Base-by-base conservation (phyloP, 2,329 filamentous ascomycete genomes). In the Neospermospora avenae region DNA sequence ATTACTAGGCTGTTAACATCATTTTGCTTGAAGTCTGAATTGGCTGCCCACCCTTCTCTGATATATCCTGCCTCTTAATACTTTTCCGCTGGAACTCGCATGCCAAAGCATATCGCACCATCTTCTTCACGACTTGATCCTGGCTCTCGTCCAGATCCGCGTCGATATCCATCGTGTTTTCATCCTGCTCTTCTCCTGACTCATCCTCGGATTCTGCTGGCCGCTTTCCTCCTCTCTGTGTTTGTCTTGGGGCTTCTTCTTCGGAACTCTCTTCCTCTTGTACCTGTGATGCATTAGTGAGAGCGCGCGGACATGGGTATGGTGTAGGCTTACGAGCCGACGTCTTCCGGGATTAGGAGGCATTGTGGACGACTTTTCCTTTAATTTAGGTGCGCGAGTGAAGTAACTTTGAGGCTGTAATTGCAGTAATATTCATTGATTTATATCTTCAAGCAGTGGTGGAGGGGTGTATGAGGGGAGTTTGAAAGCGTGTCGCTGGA, bases 71-170 rank as follows among this genome's bases (percentile, higher is more conserved):
- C 65, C 86, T 77, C 55, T 79, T 79, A 48, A 89, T 87, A 0
- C 81, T 77, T 41, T 80, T 78, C 55, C 86, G 78, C 10, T 84
- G 82, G 63, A 81, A 87, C 69, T 89, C 86, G 73, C 85, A 88
- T 4, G 85, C 83, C 24, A 89, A 72, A 3, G 84, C 85, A 67
- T 88, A 87, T 56, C 86, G 81, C n/a, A 89, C 80, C n/a, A 89
- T 73, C 69, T 86, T 87, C 74, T 86, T 87, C 37, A 84, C 80
- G 35, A 86, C 73, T 65, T 84, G 81, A 3, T 80, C 75, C 13
- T 65, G 58, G n/a, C 46, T 42, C 13, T 53, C 65, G 16, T 65
- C 63, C 49, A 55, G 24, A 44, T 63, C 64, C n/a, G 57, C 62
- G 41, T 71, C 71, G 2, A 65, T 59, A 7, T 67, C 69, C 63